phyloP scores from a whole-genome alignment of 2,329 filamentous ascomycete genomes.

The Botryotinia convoluta region DNA sequence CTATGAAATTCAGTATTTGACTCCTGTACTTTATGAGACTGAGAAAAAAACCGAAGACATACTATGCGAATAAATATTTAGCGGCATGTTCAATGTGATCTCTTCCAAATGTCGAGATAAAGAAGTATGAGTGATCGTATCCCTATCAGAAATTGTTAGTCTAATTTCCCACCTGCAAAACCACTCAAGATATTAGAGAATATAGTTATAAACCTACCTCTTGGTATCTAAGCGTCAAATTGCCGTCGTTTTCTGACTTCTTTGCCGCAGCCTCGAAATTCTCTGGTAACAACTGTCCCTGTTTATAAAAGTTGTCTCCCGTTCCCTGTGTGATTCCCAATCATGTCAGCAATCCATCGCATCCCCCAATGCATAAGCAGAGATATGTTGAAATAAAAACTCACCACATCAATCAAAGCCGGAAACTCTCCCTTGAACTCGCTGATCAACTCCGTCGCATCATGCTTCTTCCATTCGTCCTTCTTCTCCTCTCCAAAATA shows the following conservation, averaged over 20 bases:
- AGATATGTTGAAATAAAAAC: constrained; percentile 38
- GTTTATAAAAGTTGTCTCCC: constrained; percentile 94
- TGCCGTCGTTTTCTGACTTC: constrained; percentile 66
- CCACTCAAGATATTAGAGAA: background rate
- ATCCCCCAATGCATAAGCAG: too few species aligned
- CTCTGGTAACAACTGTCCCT: constrained; percentile 87
- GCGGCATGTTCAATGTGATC: constrained; percentile 23
- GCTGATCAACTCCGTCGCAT: constrained; percentile 86
- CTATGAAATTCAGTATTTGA: constrained; percentile 14
- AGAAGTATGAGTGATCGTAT: constrained; percentile 98
- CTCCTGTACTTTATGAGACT: background rate
- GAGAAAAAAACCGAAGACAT: background rate
- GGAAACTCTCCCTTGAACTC: constrained; percentile 68
- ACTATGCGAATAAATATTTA: constrained; percentile 23
- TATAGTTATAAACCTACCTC: constrained; percentile 47
- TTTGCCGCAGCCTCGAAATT: constrained; percentile 81
- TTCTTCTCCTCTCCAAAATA: constrained; percentile 79
- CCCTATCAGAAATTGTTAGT: constrained; percentile 47
- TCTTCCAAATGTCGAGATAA: constrained; percentile 84
- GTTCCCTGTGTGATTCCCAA: constrained; percentile 62
- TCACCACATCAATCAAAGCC: constrained; percentile 80
- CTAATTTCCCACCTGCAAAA: background rate
- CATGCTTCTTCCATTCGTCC: constrained; percentile 81
- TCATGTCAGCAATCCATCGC: background rate
- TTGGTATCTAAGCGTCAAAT: constrained; percentile 79